Base-by-base conservation (phyloP, 257 asterid species). In the Nicotiana attenuata region DNA sequence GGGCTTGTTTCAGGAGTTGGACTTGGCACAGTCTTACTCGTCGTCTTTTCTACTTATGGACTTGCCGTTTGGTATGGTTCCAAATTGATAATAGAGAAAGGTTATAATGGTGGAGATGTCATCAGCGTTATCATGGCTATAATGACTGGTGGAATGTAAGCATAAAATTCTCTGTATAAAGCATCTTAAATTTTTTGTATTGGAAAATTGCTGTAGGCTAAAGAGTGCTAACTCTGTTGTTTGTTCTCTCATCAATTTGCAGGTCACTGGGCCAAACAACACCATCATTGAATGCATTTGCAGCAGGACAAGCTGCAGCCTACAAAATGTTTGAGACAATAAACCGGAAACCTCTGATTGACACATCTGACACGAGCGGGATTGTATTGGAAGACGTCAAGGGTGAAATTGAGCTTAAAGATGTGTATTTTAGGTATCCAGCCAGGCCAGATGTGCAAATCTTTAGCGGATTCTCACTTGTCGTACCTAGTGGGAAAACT, bases 31-130 rank as follows among this genome's bases (percentile, higher is more conserved):
- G 80, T 88, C 79, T 60, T 90, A 81, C 86, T 88, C 38, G 80
- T 91, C 26, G 65, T 88, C 28, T 92, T 90, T 35, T 41, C 89
- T 76, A 84, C 86, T 20, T 93, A 92, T 77, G 97, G 90, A 50
- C 88, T 93, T 31, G 97, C 96, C 8, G 38, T 93, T 41, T 93
- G 96, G 97, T 91, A 90, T 79, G 98, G 98, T n/a, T 86, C 90
- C 20, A 90, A 80, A 75, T 41, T 92, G 65, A 90, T 92, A 16
- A 16, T 86, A 2, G 82, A 65, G 9, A 41, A 80, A 24, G 91
- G 92, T 56, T 92, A 92, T 24, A 78, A 71, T 5, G 96, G 96
- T 57, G 97, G 97, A 59, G 80, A 13, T 29, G 94, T 92, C 6
- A 68, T 92, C 84, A 92, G 87, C 78, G 94, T 92, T 28, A 88